A percentile compares a stretch with the other conserved stretches of the same genome.
These are phyloP conservation scores for Stenocarpella maydis DNA, from an alignment of 2,329 filamentous ascomycete species.

Conservation along the genomic window DNA sequence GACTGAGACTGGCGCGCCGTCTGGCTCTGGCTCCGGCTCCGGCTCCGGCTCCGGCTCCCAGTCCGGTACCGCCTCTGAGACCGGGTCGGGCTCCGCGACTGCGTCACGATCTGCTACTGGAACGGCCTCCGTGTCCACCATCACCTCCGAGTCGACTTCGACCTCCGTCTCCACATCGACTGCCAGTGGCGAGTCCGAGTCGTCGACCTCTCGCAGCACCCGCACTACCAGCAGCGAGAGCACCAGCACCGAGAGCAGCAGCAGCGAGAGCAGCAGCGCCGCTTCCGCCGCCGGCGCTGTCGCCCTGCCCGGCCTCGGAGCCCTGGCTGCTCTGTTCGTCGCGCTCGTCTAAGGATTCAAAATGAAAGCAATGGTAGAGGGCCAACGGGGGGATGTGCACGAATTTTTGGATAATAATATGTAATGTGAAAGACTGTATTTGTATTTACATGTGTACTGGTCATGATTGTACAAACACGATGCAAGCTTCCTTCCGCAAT, in stretches of 20 bases:
- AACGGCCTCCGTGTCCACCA: not conserved
- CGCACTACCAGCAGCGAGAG: not conserved
- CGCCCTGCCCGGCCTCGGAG: conserved; percentile 14
- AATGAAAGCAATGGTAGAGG: not conserved
- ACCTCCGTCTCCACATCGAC: conserved; percentile 7
- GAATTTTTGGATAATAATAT: conserved; percentile 15
- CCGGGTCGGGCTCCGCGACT: not conserved
- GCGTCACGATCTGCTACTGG: not conserved
- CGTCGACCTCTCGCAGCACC: conserved; percentile 11
- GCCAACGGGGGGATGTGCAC: not conserved
- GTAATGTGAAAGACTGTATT: conserved; percentile 19
- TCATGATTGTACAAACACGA: conserved; percentile 13
- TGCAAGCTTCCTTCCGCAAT: not conserved
- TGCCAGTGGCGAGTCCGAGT: not conserved
- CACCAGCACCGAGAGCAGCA: conserved; percentile 19
- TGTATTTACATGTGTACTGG: conserved; percentile 2
- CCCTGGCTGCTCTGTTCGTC: conserved; percentile 15
- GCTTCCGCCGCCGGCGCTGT: conserved; percentile 12
- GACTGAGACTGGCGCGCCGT: not conserved
- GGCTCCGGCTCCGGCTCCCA: conserved; percentile 6
- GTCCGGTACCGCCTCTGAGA: not conserved
- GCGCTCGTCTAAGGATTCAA: conserved; percentile 10
- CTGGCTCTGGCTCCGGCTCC: not conserved
- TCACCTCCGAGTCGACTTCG: not conserved
- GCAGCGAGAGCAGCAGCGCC: conserved; percentile 16